phyloP scores from a whole-genome alignment of 495 filamentous ascomycete genomes.

The Cryomyces minteri region DNA sequence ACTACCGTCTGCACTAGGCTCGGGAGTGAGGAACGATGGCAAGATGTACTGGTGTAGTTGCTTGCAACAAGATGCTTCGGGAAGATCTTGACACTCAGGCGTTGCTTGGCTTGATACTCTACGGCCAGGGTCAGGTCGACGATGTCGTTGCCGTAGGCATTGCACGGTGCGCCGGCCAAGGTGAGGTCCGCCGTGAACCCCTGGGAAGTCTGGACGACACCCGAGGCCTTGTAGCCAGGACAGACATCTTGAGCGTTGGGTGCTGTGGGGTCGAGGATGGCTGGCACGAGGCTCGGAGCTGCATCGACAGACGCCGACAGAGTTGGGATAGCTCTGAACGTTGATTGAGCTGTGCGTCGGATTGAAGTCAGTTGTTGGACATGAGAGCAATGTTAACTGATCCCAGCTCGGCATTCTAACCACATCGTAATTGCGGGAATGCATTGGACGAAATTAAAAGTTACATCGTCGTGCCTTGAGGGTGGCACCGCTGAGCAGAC shows the following conservation, averaged over 20 bases:
- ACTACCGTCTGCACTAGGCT: conserved; percentile 2
- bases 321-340: not conserved
- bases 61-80: conserved; percentile 5
- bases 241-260: conserved; percentile 9
- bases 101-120: conserved; percentile 9
- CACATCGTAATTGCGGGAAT: no score
- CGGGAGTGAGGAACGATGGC: not conserved
- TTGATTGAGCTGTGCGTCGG: not conserved
- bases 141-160: conserved; percentile 11
- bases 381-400: no score
- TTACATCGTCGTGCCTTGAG: no score
- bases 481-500: no score
- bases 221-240: conserved; percentile 9
- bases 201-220: not conserved
- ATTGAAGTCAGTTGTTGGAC: no score
- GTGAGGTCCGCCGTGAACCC: conserved; percentile 11
- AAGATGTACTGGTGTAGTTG: conserved; percentile 8
- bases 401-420: no score
- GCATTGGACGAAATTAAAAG: no score
- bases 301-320: conserved; percentile 1
- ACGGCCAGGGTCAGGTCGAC: conserved; percentile 7
- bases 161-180: conserved; percentile 6
- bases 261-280: conserved; percentile 5
- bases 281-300: conserved; percentile 7
- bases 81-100: conserved; percentile 10